These are phyloP conservation scores for Danielia reshetovae DNA, from an alignment of 805 yeast species.

Conservation along the genomic window DNA sequence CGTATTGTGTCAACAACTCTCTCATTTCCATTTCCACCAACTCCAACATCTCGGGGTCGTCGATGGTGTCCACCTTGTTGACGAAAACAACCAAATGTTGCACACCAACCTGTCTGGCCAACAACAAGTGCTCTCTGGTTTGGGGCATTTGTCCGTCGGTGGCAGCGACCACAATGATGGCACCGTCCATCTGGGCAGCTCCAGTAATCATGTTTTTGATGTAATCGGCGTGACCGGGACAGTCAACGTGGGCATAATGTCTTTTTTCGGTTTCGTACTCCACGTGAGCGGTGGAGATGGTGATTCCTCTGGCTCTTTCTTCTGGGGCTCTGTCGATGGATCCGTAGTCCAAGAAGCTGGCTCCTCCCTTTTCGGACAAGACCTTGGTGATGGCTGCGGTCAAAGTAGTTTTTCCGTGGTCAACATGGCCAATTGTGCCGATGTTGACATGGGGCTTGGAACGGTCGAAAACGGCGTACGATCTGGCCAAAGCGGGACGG, in stretches of 20 bases:
- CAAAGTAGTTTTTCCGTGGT: constrained; percentile 97
- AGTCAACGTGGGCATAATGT: constrained; percentile 97
- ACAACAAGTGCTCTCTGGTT: constrained; percentile 96
- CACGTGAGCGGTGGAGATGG: constrained; percentile 96
- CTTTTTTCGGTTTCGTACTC: constrained; percentile 93
- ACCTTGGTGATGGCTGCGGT: constrained; percentile 99
- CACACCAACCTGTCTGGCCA: constrained; percentile 99
- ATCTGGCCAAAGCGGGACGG: constrained; percentile 31
- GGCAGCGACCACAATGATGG: constrained; percentile 98
- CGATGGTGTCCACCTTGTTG: constrained; percentile 96
- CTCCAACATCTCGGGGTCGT: constrained; percentile 98
- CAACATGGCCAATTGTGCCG: constrained; percentile 99
- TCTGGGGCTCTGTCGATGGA: constrained; percentile 97
- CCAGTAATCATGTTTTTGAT: constrained; percentile 99
- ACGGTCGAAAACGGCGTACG: constrained; percentile 81
- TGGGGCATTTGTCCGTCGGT: constrained; percentile 99
- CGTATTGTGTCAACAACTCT: constrained; percentile 84
- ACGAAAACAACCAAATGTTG: constrained; percentile 96
- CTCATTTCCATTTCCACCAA: constrained; percentile 99
- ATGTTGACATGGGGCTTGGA: constrained; percentile 94
- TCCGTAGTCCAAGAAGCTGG: constrained; percentile 86
- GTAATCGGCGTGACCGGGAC: constrained; percentile 99
- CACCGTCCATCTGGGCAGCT: constrained; percentile 99
- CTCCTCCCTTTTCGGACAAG: constrained; percentile 83
- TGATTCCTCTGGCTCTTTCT: constrained; percentile 99